Base-by-base conservation (phyloP, 2,329 filamentous ascomycete species). In the Sordariomycetes sp. region DNA sequence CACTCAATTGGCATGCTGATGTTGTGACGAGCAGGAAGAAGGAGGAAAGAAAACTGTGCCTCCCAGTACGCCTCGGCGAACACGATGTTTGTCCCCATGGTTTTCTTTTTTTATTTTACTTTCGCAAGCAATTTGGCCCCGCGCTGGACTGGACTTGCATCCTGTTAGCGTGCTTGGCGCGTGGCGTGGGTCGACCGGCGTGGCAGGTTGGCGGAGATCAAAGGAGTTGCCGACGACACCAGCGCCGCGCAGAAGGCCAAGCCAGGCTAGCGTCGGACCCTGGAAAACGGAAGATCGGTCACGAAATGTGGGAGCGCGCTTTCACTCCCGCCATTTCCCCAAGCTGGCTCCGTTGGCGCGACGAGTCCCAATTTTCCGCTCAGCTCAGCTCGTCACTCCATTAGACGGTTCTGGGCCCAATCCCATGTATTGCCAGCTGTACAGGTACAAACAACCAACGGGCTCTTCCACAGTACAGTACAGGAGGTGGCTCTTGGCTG, bases 271-370 rank as follows among this genome's bases (percentile, higher is more conserved):
- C 18, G 55, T 12, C 28, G 7, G n/a, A 28, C 53, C 43, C 55
- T 48, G 40, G 46, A 20, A 28, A 37, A 55, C 43, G 54, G 43
- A 55, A 53, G 34, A 35, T 48, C 54, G 54, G 43, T 55, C 54
- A 43, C 54, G 54, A 32, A 55, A 55, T 25, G 54, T 55, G 35
- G 37, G 54, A 46, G 18, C 37, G 37, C 18, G n/a, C 46, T 50
- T 22, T 22, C 46, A 24, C 22, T 50, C 43, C 40, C 2, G 14
- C 40, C 40, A 46, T 46, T 46, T 46, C 40, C 40, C 40, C 40
- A n/a, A 46, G 8, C 11, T 46, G n/a, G 16, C 14, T 46, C 18
- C 40, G 40, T n/a, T 40, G 37, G 11, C 18, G 37, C 12, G 37
- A 14, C 37, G 3, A 40, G 37, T 40, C 37, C 12, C 28, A 32